phyloP scores from a whole-genome alignment of 441 rosid species.

The Jatropha podagrica region DNA sequence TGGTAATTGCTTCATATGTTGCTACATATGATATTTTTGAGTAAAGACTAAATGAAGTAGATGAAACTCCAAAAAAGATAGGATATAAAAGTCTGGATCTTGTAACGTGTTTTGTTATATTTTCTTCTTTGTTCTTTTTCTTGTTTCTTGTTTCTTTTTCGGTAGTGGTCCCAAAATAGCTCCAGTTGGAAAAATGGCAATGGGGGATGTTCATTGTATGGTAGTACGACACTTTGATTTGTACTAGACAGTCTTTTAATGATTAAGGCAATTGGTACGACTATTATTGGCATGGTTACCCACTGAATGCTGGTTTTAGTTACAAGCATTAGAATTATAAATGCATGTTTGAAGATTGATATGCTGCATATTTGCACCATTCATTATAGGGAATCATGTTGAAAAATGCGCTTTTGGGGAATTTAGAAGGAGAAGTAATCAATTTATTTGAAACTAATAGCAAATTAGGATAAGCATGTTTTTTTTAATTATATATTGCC shows the following conservation, averaged over 20 bases:
- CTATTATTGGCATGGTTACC: not conserved
- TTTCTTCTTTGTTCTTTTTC: not conserved
- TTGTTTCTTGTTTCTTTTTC: not conserved
- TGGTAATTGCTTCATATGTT: not conserved
- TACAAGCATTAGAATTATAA: not conserved
- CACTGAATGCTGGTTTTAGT: not conserved
- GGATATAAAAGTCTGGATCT: not conserved
- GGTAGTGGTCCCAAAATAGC: conserved; percentile 6
- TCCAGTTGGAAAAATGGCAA: not conserved
- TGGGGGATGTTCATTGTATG: not conserved
- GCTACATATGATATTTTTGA: not conserved
- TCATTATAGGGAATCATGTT: not conserved
- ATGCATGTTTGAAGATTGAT: not conserved
- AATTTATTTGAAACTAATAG: not conserved
- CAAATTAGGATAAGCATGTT: not conserved
- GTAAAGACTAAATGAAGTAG: not conserved
- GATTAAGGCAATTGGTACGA: not conserved
- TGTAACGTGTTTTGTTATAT: not conserved
- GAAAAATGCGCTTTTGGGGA: not conserved
- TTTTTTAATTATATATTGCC: not conserved
- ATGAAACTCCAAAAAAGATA: not conserved
- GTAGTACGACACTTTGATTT: too few relatives aligned
- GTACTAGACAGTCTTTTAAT: not conserved
- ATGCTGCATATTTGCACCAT: not conserved
- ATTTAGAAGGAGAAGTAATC: not conserved